Evolutionary conservation across 2,329 filamentous ascomycete genomes (phyloP).

Genomic region (Massarina eburnea): DNA sequence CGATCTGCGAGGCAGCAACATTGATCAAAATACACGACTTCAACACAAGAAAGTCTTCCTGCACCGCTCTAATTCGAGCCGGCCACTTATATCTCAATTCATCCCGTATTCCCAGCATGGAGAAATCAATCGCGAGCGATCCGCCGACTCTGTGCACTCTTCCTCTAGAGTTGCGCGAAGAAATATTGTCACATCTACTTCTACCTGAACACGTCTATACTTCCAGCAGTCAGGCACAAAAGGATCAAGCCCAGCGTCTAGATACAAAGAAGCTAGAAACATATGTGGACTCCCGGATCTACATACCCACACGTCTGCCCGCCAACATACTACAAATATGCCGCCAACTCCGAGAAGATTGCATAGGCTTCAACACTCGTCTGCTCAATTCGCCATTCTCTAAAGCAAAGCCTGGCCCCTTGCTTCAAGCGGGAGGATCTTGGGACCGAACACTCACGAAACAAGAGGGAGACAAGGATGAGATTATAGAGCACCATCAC

Average conservation of each 20-base stretch:
- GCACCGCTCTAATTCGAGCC: too few relatives aligned
- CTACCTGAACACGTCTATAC: conserved; percentile 25
- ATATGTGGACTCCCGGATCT: conserved; percentile 32
- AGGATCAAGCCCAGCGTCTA: conserved; percentile 10
- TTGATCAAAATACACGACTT: neutral
- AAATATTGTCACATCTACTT: conserved; percentile 23
- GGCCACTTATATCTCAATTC: too few relatives aligned
- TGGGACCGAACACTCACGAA: conserved; percentile 14
- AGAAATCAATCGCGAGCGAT: too few relatives aligned
- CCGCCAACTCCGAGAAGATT: conserved; percentile 29
- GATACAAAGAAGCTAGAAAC: conserved; percentile 7
- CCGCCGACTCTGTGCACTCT: conserved; percentile 18
- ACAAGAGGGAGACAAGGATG: conserved; percentile 17
- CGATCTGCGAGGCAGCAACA: neutral
- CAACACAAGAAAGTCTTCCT: neutral
- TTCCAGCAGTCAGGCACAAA: conserved; percentile 18
- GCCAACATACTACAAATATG: conserved; percentile 25
- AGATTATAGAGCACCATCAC: conserved; percentile 20
- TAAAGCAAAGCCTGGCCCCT: neutral
- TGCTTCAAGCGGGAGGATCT: conserved; percentile 1
- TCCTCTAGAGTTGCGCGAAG: conserved; percentile 32
- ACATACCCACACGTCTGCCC: conserved; percentile 22
- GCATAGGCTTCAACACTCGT: conserved; percentile 18
- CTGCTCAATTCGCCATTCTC: conserved; percentile 10
- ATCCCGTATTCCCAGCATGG: too few relatives aligned